phyloP scores from a whole-genome alignment of 129 eudicot genomes.

The Chrysanthemum lavandulifolium region DNA sequence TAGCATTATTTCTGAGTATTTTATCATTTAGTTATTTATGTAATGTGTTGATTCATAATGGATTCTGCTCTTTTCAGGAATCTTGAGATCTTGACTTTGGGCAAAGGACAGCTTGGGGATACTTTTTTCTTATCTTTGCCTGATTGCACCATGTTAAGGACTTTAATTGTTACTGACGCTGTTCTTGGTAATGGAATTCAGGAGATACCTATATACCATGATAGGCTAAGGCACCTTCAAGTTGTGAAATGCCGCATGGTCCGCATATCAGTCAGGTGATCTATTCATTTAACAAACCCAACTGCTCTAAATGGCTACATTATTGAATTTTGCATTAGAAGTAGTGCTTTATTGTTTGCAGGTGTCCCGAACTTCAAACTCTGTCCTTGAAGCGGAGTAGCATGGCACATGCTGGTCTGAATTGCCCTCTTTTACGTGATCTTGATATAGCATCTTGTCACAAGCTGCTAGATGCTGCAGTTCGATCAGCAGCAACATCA shows the following conservation, averaged over 20 bases:
- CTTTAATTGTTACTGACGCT: conserved; percentile 72
- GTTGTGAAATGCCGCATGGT: conserved; percentile 88
- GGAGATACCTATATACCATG: conserved; percentile 78
- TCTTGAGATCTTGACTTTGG: conserved; percentile 78
- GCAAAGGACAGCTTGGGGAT: conserved; percentile 86
- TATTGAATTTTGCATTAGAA: conserved; percentile 7
- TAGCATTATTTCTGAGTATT: neutral
- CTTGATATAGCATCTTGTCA: conserved; percentile 97
- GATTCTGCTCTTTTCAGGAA: conserved; percentile 43
- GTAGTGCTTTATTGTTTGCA: conserved; percentile 29
- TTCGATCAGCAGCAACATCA: conserved; percentile 82
- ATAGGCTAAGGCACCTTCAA: conserved; percentile 68
- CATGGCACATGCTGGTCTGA: conserved; percentile 91
- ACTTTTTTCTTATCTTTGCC: conserved; percentile 72
- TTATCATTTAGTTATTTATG: no score
- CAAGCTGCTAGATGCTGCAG: conserved; percentile 97
- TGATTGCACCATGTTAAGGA: conserved; percentile 71
- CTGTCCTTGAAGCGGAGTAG: conserved; percentile 93
- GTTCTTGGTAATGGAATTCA: conserved; percentile 90
- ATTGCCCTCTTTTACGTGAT: conserved; percentile 80
- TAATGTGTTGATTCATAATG: no score
- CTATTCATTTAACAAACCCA: conserved; percentile 16
- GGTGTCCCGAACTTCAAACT: conserved; percentile 89
- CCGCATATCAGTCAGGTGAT: conserved; percentile 83
- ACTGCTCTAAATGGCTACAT: neutral